These are phyloP conservation scores for Lathyrus oleraceus DNA, from an alignment of 306 rosid species.

Conservation along the genomic window DNA sequence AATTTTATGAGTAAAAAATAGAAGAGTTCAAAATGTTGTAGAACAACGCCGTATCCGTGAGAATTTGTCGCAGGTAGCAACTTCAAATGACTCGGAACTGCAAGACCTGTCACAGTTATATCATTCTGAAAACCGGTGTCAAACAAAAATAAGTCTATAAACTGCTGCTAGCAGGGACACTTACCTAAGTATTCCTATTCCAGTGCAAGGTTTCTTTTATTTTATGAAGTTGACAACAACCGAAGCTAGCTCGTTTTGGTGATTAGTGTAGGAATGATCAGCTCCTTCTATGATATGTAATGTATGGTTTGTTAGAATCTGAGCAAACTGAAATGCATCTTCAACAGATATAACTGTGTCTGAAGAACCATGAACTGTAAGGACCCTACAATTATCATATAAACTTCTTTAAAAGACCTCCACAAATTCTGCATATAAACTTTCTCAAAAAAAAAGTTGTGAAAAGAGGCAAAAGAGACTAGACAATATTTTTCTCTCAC, in stretches of 20 bases:
- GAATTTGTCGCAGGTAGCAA: neutral
- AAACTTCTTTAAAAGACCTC: neutral
- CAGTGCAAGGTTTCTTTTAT: slow-evolving; percentile 51
- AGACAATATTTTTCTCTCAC: slow-evolving; percentile 38
- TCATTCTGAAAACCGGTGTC: neutral
- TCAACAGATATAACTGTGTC: slow-evolving; percentile 56
- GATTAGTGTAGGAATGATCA: slow-evolving; percentile 60
- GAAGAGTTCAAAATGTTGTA: slow-evolving; percentile 4
- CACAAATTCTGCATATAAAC: neutral
- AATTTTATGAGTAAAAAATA: neutral
- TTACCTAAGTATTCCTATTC: slow-evolving; percentile 41
- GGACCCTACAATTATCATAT: slow-evolving; percentile 41
- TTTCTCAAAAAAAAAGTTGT: neutral
- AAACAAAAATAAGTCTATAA: slow-evolving; percentile 9
- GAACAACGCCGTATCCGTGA: neutral
- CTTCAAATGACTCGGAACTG: slow-evolving; percentile 29
- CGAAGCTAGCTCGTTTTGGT: slow-evolving; percentile 59
- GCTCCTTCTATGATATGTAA: slow-evolving; percentile 66
- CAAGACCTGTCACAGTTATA: slow-evolving; percentile 8
- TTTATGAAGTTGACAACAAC: slow-evolving; percentile 56
- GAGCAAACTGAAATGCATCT: slow-evolving; percentile 61
- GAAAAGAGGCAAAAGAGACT: slow-evolving; percentile 2
- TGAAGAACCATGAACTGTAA: slow-evolving; percentile 76
- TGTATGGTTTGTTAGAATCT: slow-evolving; percentile 77
- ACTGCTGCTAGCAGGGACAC: slow-evolving; percentile 9